Evolutionary conservation across 148 eudicot genomes (phyloP), one percentile per base, ranked within the genome.

Genomic region (Camellia granthamiana): DNA sequence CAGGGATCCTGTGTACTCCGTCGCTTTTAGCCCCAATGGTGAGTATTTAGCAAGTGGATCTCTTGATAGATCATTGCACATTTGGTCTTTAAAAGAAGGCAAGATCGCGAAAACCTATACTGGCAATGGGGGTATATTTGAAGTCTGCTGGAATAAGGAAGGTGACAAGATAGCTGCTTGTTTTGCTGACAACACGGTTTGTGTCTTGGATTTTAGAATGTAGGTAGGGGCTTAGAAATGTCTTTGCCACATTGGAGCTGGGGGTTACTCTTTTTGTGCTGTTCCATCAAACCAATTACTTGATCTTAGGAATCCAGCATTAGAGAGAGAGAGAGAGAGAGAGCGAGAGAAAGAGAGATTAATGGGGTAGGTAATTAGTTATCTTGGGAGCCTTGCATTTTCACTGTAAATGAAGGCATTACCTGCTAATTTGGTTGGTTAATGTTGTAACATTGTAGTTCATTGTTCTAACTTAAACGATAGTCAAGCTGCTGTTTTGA

Each of bases 71-170:
- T 88, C 89, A 76, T 52, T 95, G 89, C 92, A 90, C 72, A 81
- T 92, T 8, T 95, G 97, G 95, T 93, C 97, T 14, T 81, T 92
- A 65, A 95, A 91, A 84, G 95, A 93, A 76, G 91, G 87, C 72
- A 91, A 84, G 84, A 88, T 95, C 19, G 88, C 92, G 77, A 92
- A 87, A 85, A 90, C 97, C 9, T 95, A 88, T 84, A 81, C 84
- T 0, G 91, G 99, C 52, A 86, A 87, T 72, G 97, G 99, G 51
- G 92, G 95, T 69, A 93, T 93, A 59, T 93, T 95, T 73, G 97
- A 93, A 85, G 99, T 95, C 9, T 92, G 94, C 78, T 95, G 99
- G 99, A 93, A 95, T 77, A 91, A 89, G 81, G 94, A 95, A 68
- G 97, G 97, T 42, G 88, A 93, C 78, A 93, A 90, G 81, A 86